Base-by-base conservation (phyloP, 495 filamentous ascomycete genomes). In the Penicillium desertorum region DNA sequence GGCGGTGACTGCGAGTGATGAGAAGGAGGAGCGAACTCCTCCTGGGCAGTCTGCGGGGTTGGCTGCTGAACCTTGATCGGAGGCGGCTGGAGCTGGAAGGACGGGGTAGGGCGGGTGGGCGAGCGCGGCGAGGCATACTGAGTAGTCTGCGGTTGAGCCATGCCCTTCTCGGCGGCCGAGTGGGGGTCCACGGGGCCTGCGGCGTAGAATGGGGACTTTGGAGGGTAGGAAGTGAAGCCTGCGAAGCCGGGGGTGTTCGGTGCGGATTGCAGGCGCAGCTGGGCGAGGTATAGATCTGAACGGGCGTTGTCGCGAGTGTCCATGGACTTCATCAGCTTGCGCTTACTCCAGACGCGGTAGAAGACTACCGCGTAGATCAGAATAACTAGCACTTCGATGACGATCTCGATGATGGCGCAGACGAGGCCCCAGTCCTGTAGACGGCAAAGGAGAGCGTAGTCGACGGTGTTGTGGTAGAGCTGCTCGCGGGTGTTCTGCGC, bases 271-370 rank as follows among this genome's bases (percentile, higher is more conserved):
- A 86, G 80, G 61, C 89, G 91, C 7, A 98, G 85, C 67, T 98
- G 94, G 45, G 93, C 94, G 51, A 98, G 90, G 79, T 97, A 98
- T 55, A 98, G 81, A 68, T 96, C 92, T 62, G 86, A 90, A 56
- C 94, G 88, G 62, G 94, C 94, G 65, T 86, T 87, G 81, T 99
- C 94, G 63, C 94, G 92, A 65, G 88, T 76, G 72, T 96, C 89
- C 93, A 99, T 98, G 51, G 90, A 90, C 77, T 96, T 98, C 71
- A 87, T 87, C 55, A 99, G 89, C 64, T 86, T 85, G 69, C 90
- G 88, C 81, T 99, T 99, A 56, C 89, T 89, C 82, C 90, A 94
- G 80, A 96, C 89, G 62, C 94, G 89, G 81, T 94, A 98, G 78
- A 96, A 96, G 70, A 95, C 86, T 68, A 97, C 81, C 70, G 80